Conservation (phyloP, 176 grass and related monocot species). For the Puya raimondii region DNA sequence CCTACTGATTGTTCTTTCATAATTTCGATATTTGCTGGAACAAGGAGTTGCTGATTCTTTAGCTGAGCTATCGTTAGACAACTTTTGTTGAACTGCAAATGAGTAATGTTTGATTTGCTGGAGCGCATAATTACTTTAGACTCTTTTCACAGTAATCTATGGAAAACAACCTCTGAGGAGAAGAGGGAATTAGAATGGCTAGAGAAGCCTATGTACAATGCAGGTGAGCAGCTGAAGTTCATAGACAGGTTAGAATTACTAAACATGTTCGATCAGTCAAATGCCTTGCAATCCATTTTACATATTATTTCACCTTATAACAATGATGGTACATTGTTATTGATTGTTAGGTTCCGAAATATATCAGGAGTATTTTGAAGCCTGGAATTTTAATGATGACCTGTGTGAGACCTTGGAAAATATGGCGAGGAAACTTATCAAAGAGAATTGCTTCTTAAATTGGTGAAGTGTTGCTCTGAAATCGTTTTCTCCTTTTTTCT, state of each 20-base stretch:
- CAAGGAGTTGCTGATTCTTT: background rate
- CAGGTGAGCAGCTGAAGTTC: conserved; percentile 92
- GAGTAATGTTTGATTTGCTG: conserved; percentile 3
- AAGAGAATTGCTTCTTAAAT: conserved; percentile 45
- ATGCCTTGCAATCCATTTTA: background rate
- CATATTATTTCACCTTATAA: background rate
- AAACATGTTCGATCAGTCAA: background rate
- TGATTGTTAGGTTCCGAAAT: conserved; percentile 63
- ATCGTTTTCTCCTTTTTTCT: background rate
- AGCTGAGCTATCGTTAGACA: background rate
- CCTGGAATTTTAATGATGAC: conserved; percentile 96
- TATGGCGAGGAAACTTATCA: conserved; percentile 31
- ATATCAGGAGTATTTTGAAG: conserved; percentile 86
- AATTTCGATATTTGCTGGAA: background rate
- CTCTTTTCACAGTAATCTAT: conserved; percentile 57
- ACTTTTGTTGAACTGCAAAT: background rate
- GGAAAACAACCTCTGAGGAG: conserved; percentile 89
- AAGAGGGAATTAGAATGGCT: conserved; percentile 84
- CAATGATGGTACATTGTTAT: conserved; percentile 6
- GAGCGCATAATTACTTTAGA: conserved; percentile 10
- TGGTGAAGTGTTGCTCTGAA: conserved; percentile 22
- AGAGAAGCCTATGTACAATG: conserved; percentile 77
- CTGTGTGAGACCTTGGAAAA: conserved; percentile 65
- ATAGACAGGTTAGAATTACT: conserved; percentile 64
- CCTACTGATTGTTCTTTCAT: background rate